phyloP scores from a whole-genome alignment of 345 rosid species.

The Hibiscus mutabilis region DNA sequence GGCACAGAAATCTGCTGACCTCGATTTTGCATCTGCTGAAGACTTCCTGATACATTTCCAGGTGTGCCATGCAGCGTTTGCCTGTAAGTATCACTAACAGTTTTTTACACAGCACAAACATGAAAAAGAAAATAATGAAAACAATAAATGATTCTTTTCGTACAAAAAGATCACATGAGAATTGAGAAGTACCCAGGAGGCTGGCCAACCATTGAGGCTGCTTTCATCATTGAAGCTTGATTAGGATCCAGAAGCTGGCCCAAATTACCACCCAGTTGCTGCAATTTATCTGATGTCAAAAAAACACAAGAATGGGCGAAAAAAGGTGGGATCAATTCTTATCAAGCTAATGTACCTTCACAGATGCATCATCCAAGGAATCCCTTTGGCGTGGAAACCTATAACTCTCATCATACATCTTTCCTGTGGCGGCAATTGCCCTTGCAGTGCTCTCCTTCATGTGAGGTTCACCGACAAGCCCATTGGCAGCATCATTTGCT shows the following conservation, averaged over 20 bases:
- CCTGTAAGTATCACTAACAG: constrained; percentile 16
- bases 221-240: constrained; percentile 37
- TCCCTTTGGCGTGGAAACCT: constrained; percentile 53
- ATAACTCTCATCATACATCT: constrained; percentile 42
- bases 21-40: constrained; percentile 37
- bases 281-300: constrained; percentile 18
- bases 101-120: neutral
- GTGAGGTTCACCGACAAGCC: constrained; percentile 24
- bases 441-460: constrained; percentile 38
- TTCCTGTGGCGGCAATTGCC: constrained; percentile 26
- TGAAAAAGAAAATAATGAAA: constrained; percentile 5
- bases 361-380: constrained; percentile 33
- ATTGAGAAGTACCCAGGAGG: constrained; percentile 32
- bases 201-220: constrained; percentile 38
- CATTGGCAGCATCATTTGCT: constrained; percentile 22
- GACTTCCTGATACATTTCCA: constrained; percentile 29
- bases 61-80: constrained; percentile 33
- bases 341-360: constrained; percentile 33
- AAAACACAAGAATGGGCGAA: neutral
- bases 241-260: constrained; percentile 44
- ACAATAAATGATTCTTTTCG: neutral
- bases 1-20: constrained; percentile 38
- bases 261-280: constrained; percentile 38
- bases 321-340: neutral
- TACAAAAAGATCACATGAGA: constrained; percentile 9